phyloP scores from a whole-genome alignment of 75 land plant species.

The Cupressus sempervirens region DNA sequence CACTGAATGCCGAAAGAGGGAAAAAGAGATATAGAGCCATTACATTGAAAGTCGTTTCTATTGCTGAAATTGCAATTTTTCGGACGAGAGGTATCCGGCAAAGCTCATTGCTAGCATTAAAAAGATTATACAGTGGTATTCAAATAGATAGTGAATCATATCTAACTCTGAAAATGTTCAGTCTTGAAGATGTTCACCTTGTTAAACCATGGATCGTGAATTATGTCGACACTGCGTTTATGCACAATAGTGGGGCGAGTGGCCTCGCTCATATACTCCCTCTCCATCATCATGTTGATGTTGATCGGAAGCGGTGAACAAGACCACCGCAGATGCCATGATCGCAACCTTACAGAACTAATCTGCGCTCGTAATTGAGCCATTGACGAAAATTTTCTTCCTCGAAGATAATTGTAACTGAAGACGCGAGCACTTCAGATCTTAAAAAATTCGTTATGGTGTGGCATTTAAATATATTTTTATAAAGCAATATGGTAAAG shows the following conservation, averaged over 20 bases:
- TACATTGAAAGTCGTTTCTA: no score
- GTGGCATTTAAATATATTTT: no score
- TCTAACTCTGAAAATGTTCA: background rate
- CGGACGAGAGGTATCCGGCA: no score
- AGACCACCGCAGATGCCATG: background rate
- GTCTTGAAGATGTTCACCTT: slow-evolving; percentile 45
- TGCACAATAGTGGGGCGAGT: slow-evolving; percentile 85
- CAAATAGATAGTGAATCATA: background rate
- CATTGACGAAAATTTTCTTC: background rate
- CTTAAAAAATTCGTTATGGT: no score
- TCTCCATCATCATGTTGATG: background rate
- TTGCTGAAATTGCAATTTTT: no score
- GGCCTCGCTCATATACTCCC: slow-evolving; percentile 29
- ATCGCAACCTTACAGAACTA: background rate
- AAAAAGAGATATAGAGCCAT: background rate
- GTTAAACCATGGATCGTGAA: slow-evolving; percentile 99
- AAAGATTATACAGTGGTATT: slow-evolving; percentile 5
- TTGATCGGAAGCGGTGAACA: background rate
- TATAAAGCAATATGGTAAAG: no score
- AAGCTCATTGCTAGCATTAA: background rate
- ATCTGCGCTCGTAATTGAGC: background rate
- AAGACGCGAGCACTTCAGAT: no score
- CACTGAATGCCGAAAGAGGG: background rate
- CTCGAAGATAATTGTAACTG: no score
- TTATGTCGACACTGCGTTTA: slow-evolving; percentile 92